phyloP scores from a whole-genome alignment of 1,284 basidiomycete species.

The Afroboletus lepidellus region DNA sequence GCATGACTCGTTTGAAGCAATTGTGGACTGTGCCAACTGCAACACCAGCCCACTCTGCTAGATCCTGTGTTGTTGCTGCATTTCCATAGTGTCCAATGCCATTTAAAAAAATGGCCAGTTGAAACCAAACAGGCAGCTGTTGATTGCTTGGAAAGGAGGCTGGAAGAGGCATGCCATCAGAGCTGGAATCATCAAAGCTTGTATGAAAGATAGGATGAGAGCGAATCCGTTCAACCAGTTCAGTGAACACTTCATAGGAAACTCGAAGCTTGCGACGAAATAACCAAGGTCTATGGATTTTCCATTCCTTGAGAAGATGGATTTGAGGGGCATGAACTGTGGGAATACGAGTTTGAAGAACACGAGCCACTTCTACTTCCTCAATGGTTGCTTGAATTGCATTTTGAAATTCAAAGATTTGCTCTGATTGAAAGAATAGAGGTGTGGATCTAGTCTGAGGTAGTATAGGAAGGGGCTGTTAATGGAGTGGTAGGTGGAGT shows the following conservation, averaged over 20 bases:
- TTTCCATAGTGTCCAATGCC: conserved; percentile 32
- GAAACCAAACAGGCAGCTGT: background rate
- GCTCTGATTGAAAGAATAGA: no score
- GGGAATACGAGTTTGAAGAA: background rate
- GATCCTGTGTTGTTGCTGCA: conserved; percentile 28
- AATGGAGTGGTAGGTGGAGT: no score
- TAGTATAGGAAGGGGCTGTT: no score
- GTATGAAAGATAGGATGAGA: background rate
- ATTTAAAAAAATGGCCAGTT: background rate
- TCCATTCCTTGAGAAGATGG: background rate
- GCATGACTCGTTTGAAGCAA: conserved; percentile 18
- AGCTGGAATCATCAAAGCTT: background rate
- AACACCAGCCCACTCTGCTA: conserved; percentile 38
- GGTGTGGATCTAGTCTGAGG: no score
- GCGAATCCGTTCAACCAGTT: background rate
- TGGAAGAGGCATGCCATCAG: background rate
- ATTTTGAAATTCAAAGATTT: background rate
- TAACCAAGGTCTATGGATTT: background rate
- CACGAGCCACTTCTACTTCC: background rate
- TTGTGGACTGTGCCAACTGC: conserved; percentile 31
- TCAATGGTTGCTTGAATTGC: background rate
- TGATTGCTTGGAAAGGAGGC: background rate
- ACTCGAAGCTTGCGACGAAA: background rate
- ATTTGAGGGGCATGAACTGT: background rate
- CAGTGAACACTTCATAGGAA: background rate